A percentile compares a stretch with the other conserved stretches of the same genome.
Conservation (phyloP, 805 yeast species). For the Torulaspora quercuum region DNA sequence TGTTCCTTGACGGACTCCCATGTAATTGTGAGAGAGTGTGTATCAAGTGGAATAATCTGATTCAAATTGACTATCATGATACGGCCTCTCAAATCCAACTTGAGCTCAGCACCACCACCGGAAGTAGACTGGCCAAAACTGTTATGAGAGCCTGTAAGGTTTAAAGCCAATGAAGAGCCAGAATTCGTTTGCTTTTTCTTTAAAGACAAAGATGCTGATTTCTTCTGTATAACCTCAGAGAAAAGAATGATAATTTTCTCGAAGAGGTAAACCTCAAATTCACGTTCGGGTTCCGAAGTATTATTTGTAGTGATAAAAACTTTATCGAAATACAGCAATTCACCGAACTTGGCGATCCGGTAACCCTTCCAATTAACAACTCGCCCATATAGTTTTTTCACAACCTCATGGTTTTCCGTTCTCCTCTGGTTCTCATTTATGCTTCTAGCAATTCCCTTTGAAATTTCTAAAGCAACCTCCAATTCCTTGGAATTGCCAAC, state of each 20-base stretch:
- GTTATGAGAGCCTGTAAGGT: conserved; percentile 16
- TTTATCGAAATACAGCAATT: conserved; percentile 67
- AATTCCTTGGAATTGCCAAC: conserved; percentile 60
- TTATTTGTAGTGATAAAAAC: conserved; percentile 48
- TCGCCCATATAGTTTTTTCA: conserved; percentile 64
- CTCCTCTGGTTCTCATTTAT: conserved; percentile 93
- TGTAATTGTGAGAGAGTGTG: conserved; percentile 60
- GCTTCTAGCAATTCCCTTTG: conserved; percentile 78
- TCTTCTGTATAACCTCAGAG: conserved; percentile 53
- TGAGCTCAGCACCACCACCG: conserved; percentile 30
- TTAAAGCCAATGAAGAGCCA: conserved; percentile 15
- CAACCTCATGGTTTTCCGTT: conserved; percentile 75
- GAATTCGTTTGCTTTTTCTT: conserved; percentile 37
- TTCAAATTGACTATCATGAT: conserved; percentile 70
- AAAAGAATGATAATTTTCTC: conserved; percentile 66
- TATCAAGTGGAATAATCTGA: conserved; percentile 43
- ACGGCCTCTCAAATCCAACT: conserved; percentile 70
- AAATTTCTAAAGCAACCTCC: conserved; percentile 61
- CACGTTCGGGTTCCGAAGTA: conserved; percentile 65
- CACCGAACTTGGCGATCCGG: conserved; percentile 75
- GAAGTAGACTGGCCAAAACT: conserved; percentile 12
- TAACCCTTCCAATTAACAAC: conserved; percentile 94
- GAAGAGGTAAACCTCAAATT: conserved; percentile 84
- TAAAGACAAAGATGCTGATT: conserved; percentile 44
- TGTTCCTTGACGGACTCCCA: conserved; percentile 87